These are phyloP conservation scores for Tolypocladium paradoxum DNA, from an alignment of 2,329 filamentous ascomycete genomes.

Conservation along the genomic window DNA sequence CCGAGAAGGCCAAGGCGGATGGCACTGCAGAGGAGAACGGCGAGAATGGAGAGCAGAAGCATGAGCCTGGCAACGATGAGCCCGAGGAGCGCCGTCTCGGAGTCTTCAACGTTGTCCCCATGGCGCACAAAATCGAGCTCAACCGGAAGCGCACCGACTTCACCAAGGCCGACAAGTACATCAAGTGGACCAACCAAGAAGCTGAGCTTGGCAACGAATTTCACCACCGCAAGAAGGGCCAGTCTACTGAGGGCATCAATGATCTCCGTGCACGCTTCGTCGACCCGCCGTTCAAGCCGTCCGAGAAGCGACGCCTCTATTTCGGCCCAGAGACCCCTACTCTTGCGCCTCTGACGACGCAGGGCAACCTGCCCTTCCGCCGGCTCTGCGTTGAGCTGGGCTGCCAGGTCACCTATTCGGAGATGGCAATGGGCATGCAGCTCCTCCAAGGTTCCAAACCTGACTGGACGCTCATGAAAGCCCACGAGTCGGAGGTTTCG, in stretches of 20 bases:
- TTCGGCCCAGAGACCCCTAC: conserved; percentile 90
- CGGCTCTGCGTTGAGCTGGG: conserved; percentile 82
- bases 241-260: conserved; percentile 35
- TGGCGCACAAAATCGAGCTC: conserved; percentile 62
- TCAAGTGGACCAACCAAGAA: conserved; percentile 66
- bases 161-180: conserved; percentile 64
- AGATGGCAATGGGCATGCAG: conserved; percentile 92
- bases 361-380: conserved; percentile 91
- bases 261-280: conserved; percentile 71
- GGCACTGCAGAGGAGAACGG: conserved; percentile 3
- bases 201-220: conserved; percentile 26
- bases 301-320: conserved; percentile 88
- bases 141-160: conserved; percentile 61
- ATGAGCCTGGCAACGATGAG: conserved; percentile 17
- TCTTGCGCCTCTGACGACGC: conserved; percentile 89
- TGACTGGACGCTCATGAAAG: conserved; percentile 93
- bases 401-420: conserved; percentile 89
- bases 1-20: not conserved
- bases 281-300: conserved; percentile 81
- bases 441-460: conserved; percentile 80
- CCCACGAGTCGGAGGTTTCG: conserved; percentile 70
- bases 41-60: conserved; percentile 19
- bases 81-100: conserved; percentile 45
- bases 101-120: conserved; percentile 64
- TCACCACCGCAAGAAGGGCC: conserved; percentile 30